Evolutionary conservation across 2,329 filamentous ascomycete species (phyloP).

Genomic region (Calonectria pseudoreteaudii): DNA sequence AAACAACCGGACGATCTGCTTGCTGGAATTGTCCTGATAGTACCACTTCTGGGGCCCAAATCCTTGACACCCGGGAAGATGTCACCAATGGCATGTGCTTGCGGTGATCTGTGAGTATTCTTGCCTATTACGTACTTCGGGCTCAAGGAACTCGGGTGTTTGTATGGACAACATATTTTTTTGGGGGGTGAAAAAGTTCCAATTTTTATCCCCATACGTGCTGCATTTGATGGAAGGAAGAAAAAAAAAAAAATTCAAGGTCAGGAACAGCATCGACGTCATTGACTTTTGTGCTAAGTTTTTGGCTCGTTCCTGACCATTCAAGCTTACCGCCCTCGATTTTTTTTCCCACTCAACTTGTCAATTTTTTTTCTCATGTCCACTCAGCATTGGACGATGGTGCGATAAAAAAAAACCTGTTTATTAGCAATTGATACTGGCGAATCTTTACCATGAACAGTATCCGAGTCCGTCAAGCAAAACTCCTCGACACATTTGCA

Average conservation of each 20-base stretch:
- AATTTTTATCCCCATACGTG: not conserved
- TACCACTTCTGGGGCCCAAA: slow-evolving; percentile 9
- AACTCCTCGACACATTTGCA: slow-evolving; percentile 30
- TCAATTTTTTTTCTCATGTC: not conserved
- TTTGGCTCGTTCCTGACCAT: slow-evolving; percentile 1
- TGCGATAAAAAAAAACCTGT: not conserved
- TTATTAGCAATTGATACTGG: not conserved
- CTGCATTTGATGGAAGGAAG: not conserved
- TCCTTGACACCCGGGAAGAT: slow-evolving; percentile 36
- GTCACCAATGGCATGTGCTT: slow-evolving; percentile 35
- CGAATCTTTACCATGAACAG: slow-evolving; percentile 12
- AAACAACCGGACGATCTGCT: slow-evolving; percentile 34
- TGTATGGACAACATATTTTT: not conserved
- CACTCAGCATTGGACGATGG: not conserved
- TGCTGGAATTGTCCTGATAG: not conserved
- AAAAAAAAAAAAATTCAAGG: slow-evolving; percentile 22
- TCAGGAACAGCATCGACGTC: slow-evolving; percentile 34
- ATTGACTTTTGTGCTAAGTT: slow-evolving; percentile 26
- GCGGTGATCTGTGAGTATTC: not conserved
- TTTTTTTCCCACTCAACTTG: not conserved
- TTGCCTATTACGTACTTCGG: not conserved
- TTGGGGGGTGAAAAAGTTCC: not conserved
- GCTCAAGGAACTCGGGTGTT: not conserved
- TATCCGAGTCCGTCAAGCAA: slow-evolving; percentile 30
- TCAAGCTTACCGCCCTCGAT: not conserved